These are phyloP conservation scores for Dioszegia hungarica DNA, from an alignment of 768 basidiomycete species.

Conservation along the genomic window DNA sequence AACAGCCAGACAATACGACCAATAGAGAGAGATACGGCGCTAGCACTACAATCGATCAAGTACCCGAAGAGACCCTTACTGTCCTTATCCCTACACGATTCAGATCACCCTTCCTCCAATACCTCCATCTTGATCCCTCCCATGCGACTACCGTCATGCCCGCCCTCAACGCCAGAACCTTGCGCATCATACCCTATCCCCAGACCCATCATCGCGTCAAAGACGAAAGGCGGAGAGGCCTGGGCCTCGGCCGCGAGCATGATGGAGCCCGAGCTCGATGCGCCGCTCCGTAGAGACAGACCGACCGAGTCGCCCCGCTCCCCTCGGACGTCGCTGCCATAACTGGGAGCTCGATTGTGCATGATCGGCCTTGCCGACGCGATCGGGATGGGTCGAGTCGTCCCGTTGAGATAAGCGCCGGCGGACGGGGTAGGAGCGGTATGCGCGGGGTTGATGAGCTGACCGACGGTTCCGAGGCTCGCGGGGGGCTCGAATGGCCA, in stretches of 20 bases:
- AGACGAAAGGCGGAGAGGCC: background rate
- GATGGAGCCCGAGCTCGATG: background rate
- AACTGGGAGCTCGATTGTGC: background rate
- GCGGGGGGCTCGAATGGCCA: too few species aligned
- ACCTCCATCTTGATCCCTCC: background rate
- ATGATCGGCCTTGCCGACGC: too few species aligned
- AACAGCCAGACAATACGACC: too few species aligned
- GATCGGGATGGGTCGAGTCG: too few species aligned
- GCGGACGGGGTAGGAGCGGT: too few species aligned
- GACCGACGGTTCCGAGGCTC: too few species aligned
- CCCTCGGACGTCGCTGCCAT: background rate
- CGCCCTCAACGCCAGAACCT: background rate
- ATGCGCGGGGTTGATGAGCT: background rate
- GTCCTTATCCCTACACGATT: too few species aligned
- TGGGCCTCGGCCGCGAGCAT: background rate
- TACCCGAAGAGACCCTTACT: too few species aligned
- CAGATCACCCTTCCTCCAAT: background rate
- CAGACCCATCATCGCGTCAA: background rate
- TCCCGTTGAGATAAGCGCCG: too few species aligned
- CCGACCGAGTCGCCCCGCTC: background rate
- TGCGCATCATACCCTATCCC: background rate
- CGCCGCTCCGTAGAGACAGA: background rate
- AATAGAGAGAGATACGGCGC: too few species aligned
- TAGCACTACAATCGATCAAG: too few species aligned
- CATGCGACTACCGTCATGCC: background rate